A percentile compares a stretch with the other conserved stretches of the same genome.
These are phyloP conservation scores for Serendipita sp. DNA, from an alignment of 1,284 basidiomycete species.

Conservation along the genomic window DNA sequence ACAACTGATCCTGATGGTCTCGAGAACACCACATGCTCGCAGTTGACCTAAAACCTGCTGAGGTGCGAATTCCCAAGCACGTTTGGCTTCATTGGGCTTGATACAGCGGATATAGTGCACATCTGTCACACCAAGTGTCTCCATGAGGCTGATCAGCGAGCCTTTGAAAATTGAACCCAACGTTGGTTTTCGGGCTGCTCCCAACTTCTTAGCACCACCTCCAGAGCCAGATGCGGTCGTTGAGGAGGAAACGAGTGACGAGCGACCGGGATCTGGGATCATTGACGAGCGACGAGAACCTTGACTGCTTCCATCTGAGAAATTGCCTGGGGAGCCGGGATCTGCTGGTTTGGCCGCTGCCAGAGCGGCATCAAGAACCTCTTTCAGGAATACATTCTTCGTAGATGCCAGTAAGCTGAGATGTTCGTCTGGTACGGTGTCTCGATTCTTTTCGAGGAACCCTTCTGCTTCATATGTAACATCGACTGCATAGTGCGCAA, in stretches of 20 bases:
- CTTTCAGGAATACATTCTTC: slow-evolving; percentile 85
- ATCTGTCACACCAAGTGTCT: slow-evolving; percentile 92
- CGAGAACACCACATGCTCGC: slow-evolving; percentile 95
- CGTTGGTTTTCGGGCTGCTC: slow-evolving; percentile 76
- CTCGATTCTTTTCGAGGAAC: slow-evolving; percentile 97
- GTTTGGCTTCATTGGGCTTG: slow-evolving; percentile 96
- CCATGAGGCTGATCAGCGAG: slow-evolving; percentile 89
- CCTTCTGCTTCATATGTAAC: slow-evolving; percentile 98
- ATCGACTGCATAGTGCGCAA: slow-evolving; percentile 95
- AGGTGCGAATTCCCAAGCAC: slow-evolving; percentile 92
- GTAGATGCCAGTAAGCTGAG: slow-evolving; percentile 75
- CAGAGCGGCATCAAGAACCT: slow-evolving; percentile 83
- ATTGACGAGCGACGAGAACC: slow-evolving; percentile 64
- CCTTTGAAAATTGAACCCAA: slow-evolving; percentile 98
- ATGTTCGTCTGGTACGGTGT: slow-evolving; percentile 98
- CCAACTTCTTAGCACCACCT: slow-evolving; percentile 43
- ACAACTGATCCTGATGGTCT: slow-evolving; percentile 97
- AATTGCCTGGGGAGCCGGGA: slow-evolving; percentile 46
- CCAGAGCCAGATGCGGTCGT: slow-evolving; percentile 23
- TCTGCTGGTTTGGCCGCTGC: slow-evolving; percentile 56
- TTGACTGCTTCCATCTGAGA: slow-evolving; percentile 58
- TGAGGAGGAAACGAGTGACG: slow-evolving; percentile 45
- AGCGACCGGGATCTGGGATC: slow-evolving; percentile 74
- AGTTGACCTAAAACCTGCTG: slow-evolving; percentile 93
- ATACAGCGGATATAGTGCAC: slow-evolving; percentile 99